Base-by-base conservation (phyloP, 106 monocot species). In the Dioscorea alata region DNA sequence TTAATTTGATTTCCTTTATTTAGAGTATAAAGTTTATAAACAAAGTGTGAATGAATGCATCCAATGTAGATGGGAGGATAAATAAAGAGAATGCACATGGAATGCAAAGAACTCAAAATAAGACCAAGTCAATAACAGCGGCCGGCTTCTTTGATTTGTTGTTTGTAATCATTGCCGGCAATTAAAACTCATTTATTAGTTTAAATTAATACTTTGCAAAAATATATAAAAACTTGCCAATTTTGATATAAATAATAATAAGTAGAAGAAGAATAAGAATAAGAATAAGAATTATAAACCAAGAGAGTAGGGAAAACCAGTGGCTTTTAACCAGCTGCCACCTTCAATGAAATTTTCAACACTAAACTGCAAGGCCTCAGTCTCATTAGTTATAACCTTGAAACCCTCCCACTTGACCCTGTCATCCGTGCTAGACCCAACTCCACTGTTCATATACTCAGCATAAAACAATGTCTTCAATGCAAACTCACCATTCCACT, bases 401-500 rank as follows among this genome's bases (percentile, higher is more conserved):
- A 64, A 66, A 5, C 84, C 80, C 66, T 33, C 49, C 84, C 84
- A 85, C 42, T 60, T 59, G 2, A 85, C 80, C 70, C 84, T 33
- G 4, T 50, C 21, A 17, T 23, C 60, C 8, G 74, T 77, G 0
- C 57, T 60, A 0, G 84, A 64, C 16, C 84, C 84, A 31, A 69
- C 59, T 2, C 84, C 84, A 10, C 66, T 71, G 77, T 85, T 85
- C 51, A 24, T 15, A 32, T 77, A 80, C 84, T 85, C 84, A 15
- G 63, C 76, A 23, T 80, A 85, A 19, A 49, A 80, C 65, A 85
- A 28, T 15, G 84, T 85, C 58, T 59, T 23, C 22, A 80, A 65
- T 24, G 57, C 80, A 28, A 77, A 77, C 33, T 54, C 23, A 16
- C 77, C 77, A 17, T n/a, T 19, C 84, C 84, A 85, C 74, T 69